Evolutionary conservation across 225 moss, liverwort and hornwort genomes (phyloP), one percentile per base, ranked within the genome.

Genomic region (Bryoerythrophyllum caledonicum): DNA sequence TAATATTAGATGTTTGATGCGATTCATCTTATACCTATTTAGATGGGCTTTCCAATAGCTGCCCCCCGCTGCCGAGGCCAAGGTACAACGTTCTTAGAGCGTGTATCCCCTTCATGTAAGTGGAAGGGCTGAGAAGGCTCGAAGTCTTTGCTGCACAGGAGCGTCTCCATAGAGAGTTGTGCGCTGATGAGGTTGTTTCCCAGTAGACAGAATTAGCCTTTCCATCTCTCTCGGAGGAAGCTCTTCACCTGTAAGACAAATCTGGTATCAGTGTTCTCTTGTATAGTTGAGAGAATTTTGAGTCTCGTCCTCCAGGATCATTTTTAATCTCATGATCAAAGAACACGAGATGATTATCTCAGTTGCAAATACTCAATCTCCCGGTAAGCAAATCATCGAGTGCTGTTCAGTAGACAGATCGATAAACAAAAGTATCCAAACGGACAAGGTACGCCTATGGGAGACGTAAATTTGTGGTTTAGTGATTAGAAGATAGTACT

Each of bases 211-310:
- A 30, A 95, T 95, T 67, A 93, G 66, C 20, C 71, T 85, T 76
- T 91, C 93, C 93, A 95, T 95, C 79, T 93, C 93, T 53, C 76
- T 64, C 19, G 93, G 93, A 63, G 80, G 81, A 70, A 95, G 84
- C 85, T 95, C 95, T 83, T 95, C 95, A 34, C 95, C 95, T 95
- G 80, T 59, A 51, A 60, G 60, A 11, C 71, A 82, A 59, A 32
- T 79, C 28, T n/a, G 4, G 12, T 82, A 70, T 80, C 41, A 80
- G 19, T 44, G 46, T 28, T 58, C 32, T 1, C 43, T 52, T 10
- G 37, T 41, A 53, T 65, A 26, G 1, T 60, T 53, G 32, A n/a
- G 0, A 17, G 44, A 19, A 30, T 30, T 53, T 67, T 46, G 53
- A 72, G 30, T 52, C 41, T 10, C 43, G 60, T 54, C 40, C 30